phyloP scores from a whole-genome alignment of 2,329 filamentous ascomycete species.

The Zymoseptoria crescenta region DNA sequence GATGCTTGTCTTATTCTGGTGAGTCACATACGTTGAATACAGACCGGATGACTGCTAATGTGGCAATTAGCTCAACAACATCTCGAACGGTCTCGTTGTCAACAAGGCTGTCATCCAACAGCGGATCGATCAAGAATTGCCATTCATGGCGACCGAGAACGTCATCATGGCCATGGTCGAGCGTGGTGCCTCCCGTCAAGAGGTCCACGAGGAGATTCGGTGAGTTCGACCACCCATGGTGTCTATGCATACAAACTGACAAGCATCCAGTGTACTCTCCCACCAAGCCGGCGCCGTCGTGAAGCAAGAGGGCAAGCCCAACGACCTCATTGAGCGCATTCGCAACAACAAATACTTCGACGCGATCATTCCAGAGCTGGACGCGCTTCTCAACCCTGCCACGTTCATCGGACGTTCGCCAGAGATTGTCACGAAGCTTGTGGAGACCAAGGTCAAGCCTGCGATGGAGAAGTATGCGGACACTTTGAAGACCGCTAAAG shows the following conservation, averaged over 20 bases:
- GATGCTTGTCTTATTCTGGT: slow-evolving; percentile 54
- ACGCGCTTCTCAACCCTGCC: slow-evolving; percentile 30
- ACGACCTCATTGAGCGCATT: slow-evolving; percentile 73
- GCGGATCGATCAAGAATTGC: slow-evolving; percentile 66
- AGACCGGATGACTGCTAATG: slow-evolving; percentile 4
- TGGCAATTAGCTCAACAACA: slow-evolving; percentile 47
- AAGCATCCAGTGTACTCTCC: slow-evolving; percentile 51
- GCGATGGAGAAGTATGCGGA: slow-evolving; percentile 30
- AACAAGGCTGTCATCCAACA: slow-evolving; percentile 66
- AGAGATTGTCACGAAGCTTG: slow-evolving; percentile 34
- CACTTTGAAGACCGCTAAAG: slow-evolving; percentile 18
- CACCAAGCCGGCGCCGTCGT: slow-evolving; percentile 66
- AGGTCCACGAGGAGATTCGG: slow-evolving; percentile 77
- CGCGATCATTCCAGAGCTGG: slow-evolving; percentile 31
- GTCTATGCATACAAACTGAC: slow-evolving; percentile 1
- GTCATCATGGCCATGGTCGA: slow-evolving; percentile 73
- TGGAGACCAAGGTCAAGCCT: slow-evolving; percentile 29
- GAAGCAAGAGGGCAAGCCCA: slow-evolving; percentile 64
- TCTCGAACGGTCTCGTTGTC: slow-evolving; percentile 65
- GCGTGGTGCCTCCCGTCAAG: slow-evolving; percentile 64
- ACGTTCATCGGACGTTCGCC: slow-evolving; percentile 34
- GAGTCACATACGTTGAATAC: neutral
- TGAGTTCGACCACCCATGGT: slow-evolving; percentile 4
- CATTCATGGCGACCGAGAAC: slow-evolving; percentile 54
- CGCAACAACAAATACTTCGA: slow-evolving; percentile 65